Base-by-base conservation (phyloP, 164 flowering plant species). In the Magnolia changhungtana region DNA sequence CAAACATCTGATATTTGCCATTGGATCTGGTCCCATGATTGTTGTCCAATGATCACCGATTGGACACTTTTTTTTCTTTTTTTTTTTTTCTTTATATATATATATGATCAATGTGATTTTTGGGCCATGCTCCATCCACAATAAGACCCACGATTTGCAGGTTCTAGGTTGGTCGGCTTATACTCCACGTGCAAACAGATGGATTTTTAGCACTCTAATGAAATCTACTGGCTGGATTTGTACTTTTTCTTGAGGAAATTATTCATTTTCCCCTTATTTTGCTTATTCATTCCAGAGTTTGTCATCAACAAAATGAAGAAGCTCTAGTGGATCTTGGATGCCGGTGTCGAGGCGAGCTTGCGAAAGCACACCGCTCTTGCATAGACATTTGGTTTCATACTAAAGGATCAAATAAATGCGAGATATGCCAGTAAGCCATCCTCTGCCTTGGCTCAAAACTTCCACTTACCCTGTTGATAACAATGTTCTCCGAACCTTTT, bases 371-470 rank as follows among this genome's bases (percentile, higher is more conserved):
- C 71, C 85, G 83, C n/a, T 85, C 94, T 51, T 92, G 97, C 76
- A 92, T 92, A 72, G 86, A 88, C 8, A 83, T 81, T 70, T 92
- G 97, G 97, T 92, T 92, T 78, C 84, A 82, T 67, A 85, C 87
- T 21, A 90, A 80, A 83, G 97, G 97, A 69, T 92, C 97, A 72
- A 92, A 92, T 80, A 89, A 77, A 80, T 92, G 97, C 69, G 97
- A 92, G 85, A 90, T 92, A 78, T 92, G 97, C 91, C 97, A 87
- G 97, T 92, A 87, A 83, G 89, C 80, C 61, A 55, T 78, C 76
- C 51, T 16, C 20, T 74, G n/a, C 58, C 18, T 74, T 81, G 65
- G 21, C 61, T 45, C 19, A 50, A 2, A 45, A 31, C n/a, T 20
- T 61, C 14, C 8, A 67, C 45, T 20, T 51, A 37, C 21, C 21